A percentile compares a stretch with the other conserved stretches of the same genome.
Conservation (phyloP, 2,329 filamentous ascomycete genomes). For the Colletotrichum sp. region DNA sequence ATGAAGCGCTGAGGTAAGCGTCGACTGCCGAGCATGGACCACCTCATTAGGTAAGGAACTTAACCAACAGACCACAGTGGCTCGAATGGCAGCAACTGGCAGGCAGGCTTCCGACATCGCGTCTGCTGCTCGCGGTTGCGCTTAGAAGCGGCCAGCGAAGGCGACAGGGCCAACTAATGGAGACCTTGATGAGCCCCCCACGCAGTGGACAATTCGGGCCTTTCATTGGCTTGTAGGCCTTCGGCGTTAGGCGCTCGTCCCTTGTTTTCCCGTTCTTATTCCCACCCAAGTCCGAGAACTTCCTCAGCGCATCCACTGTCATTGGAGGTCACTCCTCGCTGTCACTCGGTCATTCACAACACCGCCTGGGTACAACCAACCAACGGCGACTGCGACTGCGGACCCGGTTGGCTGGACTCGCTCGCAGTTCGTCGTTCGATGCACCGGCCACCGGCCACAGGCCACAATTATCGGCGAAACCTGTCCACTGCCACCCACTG, state of each 20-base stretch:
- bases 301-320: background rate
- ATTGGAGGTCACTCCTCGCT: background rate
- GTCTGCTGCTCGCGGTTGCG: background rate
- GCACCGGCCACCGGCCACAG: conserved; percentile 6
- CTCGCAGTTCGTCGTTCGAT: background rate
- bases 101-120: background rate
- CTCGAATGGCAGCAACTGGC: background rate
- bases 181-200: background rate
- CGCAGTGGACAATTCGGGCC: background rate
- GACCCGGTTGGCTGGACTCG: background rate
- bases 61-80: background rate
- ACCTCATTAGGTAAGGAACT: background rate
- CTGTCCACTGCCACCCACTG: background rate
- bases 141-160: background rate
- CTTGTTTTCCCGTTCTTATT: conserved; percentile 20
- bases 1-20: background rate
- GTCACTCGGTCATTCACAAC: background rate
- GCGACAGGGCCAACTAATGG: background rate
- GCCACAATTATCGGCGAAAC: conserved; percentile 13
- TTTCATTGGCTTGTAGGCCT: background rate
- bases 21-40: background rate
- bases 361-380: background rate
- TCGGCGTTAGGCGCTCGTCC: background rate
- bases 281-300: conserved; percentile 19
- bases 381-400: background rate